A percentile compares a stretch with the other conserved stretches of the same genome.
Evolutionary conservation across 176 grass and related monocot genomes (phyloP).

Genomic region (Tuctoria greenei): DNA sequence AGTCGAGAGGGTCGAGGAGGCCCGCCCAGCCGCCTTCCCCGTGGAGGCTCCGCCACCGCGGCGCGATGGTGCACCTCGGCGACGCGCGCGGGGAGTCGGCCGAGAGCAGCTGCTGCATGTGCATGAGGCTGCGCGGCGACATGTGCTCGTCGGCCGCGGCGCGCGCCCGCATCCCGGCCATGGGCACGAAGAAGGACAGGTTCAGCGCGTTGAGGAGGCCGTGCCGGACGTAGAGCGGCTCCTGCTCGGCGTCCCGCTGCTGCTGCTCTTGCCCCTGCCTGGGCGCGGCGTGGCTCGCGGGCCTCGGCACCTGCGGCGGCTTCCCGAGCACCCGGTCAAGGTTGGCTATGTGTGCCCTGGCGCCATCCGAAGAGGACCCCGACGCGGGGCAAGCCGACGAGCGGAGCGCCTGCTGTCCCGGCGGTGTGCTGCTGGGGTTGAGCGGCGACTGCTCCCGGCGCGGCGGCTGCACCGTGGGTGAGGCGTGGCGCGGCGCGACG

Average conservation of each 20-base stretch:
- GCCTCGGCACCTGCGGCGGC: conserved; percentile 27
- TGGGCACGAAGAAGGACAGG: conserved; percentile 62
- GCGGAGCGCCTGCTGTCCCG: conserved; percentile 32
- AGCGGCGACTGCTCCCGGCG: conserved; percentile 48
- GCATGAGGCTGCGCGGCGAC: conserved; percentile 82
- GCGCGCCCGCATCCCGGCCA: conserved; percentile 42
- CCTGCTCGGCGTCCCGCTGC: conserved; percentile 15
- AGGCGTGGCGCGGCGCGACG: conserved; percentile 29
- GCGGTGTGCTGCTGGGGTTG: conserved; percentile 40
- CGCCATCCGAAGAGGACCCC: neutral
- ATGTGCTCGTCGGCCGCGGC: conserved; percentile 62
- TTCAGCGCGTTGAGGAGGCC: conserved; percentile 57
- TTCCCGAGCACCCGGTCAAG: conserved; percentile 85
- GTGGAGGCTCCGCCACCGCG: conserved; percentile 63
- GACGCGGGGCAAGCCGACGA: neutral
- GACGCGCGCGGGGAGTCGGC: conserved; percentile 63
- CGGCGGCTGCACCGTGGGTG: too few relatives aligned
- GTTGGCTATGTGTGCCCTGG: conserved; percentile 58
- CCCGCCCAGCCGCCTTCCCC: conserved; percentile 62
- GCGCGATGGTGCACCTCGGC: conserved; percentile 60
- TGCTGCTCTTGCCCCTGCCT: neutral
- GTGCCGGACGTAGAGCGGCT: conserved; percentile 42
- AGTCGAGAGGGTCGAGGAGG: conserved; percentile 78
- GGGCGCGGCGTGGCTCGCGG: neutral
- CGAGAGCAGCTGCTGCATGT: conserved; percentile 81